Conservation (phyloP, 768 basidiomycete genomes). For the Rhodotorula toruloides region DNA sequence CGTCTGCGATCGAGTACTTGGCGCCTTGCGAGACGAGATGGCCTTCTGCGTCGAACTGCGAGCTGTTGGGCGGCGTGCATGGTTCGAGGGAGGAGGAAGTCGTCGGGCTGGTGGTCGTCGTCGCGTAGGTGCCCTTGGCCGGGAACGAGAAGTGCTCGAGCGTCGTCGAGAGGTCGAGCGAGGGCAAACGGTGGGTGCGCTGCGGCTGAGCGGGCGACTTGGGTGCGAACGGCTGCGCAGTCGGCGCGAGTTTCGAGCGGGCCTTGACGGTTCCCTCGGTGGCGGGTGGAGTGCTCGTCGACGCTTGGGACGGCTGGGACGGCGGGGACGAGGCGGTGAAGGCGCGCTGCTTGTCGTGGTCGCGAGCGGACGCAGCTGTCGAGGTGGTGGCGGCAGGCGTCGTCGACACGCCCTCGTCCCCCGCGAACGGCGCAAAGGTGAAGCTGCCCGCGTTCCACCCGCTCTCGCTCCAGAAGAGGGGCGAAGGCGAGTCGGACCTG, state of each 20-base stretch:
- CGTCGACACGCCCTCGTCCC: background rate
- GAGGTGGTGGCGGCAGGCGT: background rate
- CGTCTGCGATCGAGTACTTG: slow-evolving; percentile 28
- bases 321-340: background rate
- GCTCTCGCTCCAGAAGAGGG: slow-evolving; percentile 16
- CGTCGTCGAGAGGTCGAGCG: slow-evolving; percentile 5
- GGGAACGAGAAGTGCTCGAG: background rate
- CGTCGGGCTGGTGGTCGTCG: slow-evolving; percentile 2
- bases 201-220: background rate
- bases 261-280: background rate
- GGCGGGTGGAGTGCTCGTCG: background rate
- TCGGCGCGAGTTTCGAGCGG: slow-evolving; percentile 29
- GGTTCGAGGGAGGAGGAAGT: slow-evolving; percentile 5
- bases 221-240: slow-evolving; percentile 32
- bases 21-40: slow-evolving; percentile 16
- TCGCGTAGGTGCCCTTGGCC: background rate
- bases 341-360: too few relatives aligned
- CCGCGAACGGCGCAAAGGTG: slow-evolving; percentile 9
- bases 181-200: background rate
- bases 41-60: slow-evolving; percentile 16
- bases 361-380: background rate
- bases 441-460: slow-evolving; percentile 22
- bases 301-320: background rate
- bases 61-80: background rate
- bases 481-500: slow-evolving; percentile 7